phyloP scores from a whole-genome alignment of 2,329 filamentous ascomycete species.

The Chrysoporthe deuterocubensis region DNA sequence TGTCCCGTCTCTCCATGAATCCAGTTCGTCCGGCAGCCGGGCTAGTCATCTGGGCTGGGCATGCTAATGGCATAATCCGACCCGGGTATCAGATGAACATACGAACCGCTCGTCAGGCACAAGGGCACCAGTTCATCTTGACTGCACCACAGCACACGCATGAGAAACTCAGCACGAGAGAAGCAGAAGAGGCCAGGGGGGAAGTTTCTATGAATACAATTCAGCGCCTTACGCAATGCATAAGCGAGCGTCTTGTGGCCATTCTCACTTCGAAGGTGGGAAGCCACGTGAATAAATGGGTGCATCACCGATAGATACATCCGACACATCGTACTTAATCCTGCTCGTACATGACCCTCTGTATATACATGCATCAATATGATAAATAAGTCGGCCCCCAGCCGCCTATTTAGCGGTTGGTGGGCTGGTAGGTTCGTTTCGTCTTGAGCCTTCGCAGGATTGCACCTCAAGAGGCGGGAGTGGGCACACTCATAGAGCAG shows the following conservation, averaged over 20 bases:
- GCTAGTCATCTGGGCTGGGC: too few species aligned
- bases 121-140: not conserved
- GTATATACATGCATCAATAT: constrained; percentile 1
- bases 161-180: not conserved
- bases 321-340: not conserved
- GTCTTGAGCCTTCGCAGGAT: not conserved
- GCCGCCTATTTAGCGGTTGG: not conserved
- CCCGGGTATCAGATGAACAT: not conserved
- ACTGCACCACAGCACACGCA: too few species aligned
- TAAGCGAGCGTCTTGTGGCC: not conserved
- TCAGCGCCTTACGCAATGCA: not conserved
- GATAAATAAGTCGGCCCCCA: not conserved
- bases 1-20: not conserved
- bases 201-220: not conserved
- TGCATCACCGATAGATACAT: not conserved
- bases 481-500: not conserved
- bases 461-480: not conserved
- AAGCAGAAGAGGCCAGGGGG: not conserved
- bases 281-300: not conserved
- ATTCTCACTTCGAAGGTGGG: not conserved
- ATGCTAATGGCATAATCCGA: not conserved
- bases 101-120: not conserved
- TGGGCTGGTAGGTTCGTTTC: not conserved
- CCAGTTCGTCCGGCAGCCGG: not conserved
- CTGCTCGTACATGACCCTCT: not conserved